Evolutionary conservation across 1,284 basidiomycete genomes (phyloP).

Genomic region (Calocybe gambosa): DNA sequence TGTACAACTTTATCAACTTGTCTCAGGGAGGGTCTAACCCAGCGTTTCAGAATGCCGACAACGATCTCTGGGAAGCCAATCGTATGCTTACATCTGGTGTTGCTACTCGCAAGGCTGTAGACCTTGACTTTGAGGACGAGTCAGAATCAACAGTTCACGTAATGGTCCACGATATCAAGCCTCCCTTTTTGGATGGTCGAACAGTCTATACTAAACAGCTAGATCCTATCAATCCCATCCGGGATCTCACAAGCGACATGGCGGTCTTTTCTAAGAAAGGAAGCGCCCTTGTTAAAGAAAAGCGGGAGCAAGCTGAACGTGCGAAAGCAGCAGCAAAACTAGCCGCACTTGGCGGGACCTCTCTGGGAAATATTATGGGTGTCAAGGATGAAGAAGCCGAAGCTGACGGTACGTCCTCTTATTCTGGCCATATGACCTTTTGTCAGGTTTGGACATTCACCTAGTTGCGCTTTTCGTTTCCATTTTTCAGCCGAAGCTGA

Average conservation of each 20-base stretch:
- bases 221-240: slow-evolving; percentile 95
- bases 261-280: slow-evolving; percentile 96
- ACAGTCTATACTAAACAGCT: slow-evolving; percentile 96
- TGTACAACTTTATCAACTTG: slow-evolving; percentile 39
- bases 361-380: slow-evolving; percentile 95
- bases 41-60: slow-evolving; percentile 79
- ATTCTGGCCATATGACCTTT: slow-evolving; percentile 16
- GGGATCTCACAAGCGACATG: slow-evolving; percentile 91
- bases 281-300: slow-evolving; percentile 88
- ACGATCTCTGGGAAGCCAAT: slow-evolving; percentile 97
- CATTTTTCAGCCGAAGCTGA: slow-evolving; percentile 55
- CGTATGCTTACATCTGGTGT: slow-evolving; percentile 96
- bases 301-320: slow-evolving; percentile 92
- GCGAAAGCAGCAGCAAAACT: slow-evolving; percentile 95
- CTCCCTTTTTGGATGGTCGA: slow-evolving; percentile 95
- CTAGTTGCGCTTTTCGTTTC: slow-evolving; percentile 38
- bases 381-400: slow-evolving; percentile 92
- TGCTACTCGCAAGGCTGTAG: slow-evolving; percentile 78
- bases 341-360: slow-evolving; percentile 87
- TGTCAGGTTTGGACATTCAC: slow-evolving; percentile 71
- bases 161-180: slow-evolving; percentile 95
- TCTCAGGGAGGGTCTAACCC: slow-evolving; percentile 1
- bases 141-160: slow-evolving; percentile 95
- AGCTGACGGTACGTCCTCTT: slow-evolving; percentile 62
- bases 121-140: slow-evolving; percentile 91